These are phyloP conservation scores for Pythium pyrilobum DNA, from an alignment of 352 stramenopile species.

Conservation along the genomic window DNA sequence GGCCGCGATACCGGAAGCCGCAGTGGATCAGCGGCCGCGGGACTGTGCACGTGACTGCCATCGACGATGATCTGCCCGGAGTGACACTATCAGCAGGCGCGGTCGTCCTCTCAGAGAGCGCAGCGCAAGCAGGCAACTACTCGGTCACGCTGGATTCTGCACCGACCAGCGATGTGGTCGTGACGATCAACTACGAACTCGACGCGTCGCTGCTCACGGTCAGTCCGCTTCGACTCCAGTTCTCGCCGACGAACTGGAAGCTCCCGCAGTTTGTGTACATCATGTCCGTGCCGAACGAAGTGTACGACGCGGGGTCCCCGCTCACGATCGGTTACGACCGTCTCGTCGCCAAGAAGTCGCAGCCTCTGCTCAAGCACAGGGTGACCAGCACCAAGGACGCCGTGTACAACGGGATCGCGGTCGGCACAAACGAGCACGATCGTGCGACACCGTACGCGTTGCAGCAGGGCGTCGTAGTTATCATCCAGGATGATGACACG, in stretches of 20 bases:
- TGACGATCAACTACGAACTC: slow-evolving; percentile 40
- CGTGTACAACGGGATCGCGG: slow-evolving; percentile 34
- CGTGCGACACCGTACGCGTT: slow-evolving; percentile 21
- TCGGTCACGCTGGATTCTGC: slow-evolving; percentile 58
- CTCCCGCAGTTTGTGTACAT: slow-evolving; percentile 42
- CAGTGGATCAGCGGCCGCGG: slow-evolving; percentile 34
- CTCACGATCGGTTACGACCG: slow-evolving; percentile 49
- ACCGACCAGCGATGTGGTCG: slow-evolving; percentile 35
- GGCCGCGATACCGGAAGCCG: slow-evolving; percentile 32
- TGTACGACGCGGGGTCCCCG: slow-evolving; percentile 44
- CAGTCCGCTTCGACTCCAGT: slow-evolving; percentile 37
- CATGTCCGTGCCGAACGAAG: slow-evolving; percentile 33
- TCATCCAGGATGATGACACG: slow-evolving; percentile 64
- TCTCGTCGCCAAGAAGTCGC: slow-evolving; percentile 45
- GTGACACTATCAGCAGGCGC: slow-evolving; percentile 39
- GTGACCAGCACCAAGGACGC: slow-evolving; percentile 30
- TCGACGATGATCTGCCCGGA: slow-evolving; percentile 68
- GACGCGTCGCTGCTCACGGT: slow-evolving; percentile 33
- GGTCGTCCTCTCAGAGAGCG: slow-evolving; percentile 44
- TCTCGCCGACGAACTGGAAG: slow-evolving; percentile 46
- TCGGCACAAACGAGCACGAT: slow-evolving; percentile 48
- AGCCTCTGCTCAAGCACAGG: slow-evolving; percentile 36
- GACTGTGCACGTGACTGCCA: slow-evolving; percentile 24
- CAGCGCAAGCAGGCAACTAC: slow-evolving; percentile 27
- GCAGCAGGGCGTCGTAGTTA: slow-evolving; percentile 34